Evolutionary conservation across 305 asterid species (phyloP).

Genomic region (Fraxinus sp.): DNA sequence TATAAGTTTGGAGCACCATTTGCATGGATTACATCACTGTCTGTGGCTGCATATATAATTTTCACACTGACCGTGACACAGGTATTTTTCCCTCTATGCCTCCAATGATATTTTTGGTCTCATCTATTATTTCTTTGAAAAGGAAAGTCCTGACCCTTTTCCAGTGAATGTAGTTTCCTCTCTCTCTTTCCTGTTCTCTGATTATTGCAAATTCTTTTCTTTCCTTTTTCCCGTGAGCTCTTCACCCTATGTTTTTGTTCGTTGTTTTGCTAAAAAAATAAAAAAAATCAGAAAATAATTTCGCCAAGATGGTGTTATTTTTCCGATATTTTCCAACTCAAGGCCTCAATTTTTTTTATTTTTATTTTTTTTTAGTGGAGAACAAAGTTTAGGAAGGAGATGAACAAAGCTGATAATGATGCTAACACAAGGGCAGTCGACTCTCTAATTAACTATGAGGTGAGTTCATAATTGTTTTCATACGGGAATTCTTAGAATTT

Average conservation of each 20-base stretch:
- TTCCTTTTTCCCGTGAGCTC: not conserved
- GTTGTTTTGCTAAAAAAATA: not conserved
- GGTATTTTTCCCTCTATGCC: slow-evolving; percentile 38
- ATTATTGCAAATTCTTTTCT: not conserved
- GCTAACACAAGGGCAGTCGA: slow-evolving; percentile 88
- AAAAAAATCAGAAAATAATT: no score
- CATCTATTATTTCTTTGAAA: not conserved
- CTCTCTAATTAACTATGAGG: slow-evolving; percentile 96
- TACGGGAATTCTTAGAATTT: slow-evolving; percentile 15
- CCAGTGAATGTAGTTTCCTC: slow-evolving; percentile 3
- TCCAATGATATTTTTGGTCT: not conserved
- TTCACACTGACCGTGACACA: slow-evolving; percentile 86
- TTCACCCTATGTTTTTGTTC: not conserved
- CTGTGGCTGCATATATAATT: slow-evolving; percentile 77
- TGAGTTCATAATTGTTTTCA: slow-evolving; percentile 33
- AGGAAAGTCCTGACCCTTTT: slow-evolving; percentile 3
- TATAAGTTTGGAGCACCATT: slow-evolving; percentile 95
- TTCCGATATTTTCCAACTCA: slow-evolving; percentile 17
- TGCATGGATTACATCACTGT: slow-evolving; percentile 91
- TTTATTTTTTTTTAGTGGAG: slow-evolving; percentile 64
- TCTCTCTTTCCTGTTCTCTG: not conserved
- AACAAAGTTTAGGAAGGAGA: slow-evolving; percentile 90
- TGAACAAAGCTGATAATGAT: slow-evolving; percentile 98
- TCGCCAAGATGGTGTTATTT: slow-evolving; percentile 16
- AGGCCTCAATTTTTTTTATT: slow-evolving; percentile 19